Base-by-base conservation (phyloP, 306 rosid genomes). In the Mucuna pruriens region DNA sequence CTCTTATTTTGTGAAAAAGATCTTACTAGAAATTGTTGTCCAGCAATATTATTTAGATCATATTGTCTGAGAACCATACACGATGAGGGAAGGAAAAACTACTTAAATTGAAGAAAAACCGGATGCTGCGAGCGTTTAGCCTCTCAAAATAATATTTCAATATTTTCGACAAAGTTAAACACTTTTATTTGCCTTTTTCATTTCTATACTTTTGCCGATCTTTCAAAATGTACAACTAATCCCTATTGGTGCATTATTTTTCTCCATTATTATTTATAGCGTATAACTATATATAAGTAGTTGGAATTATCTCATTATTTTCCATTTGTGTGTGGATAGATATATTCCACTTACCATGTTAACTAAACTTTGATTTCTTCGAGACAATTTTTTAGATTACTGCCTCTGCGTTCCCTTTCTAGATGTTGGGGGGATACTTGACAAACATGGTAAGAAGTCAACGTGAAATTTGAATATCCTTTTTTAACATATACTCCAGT, bases 301-400 rank as follows among this genome's bases (percentile, higher is more conserved):
- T 29, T 76, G 67, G 33, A 45, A 75, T 75, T 40, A 52, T 60
- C 55, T 71, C 8, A 12, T 85, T 80, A 12, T 46, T 48, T 69
- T 48, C 58, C 39, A 55, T 51, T 71, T 81, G 22, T 66, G 55
- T 77, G 13, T 57, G 77, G 33, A 8, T 72, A 15, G 45, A 44
- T 46, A 57, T 31, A 25, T 68, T 57, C 8, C 66, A 74, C 69
- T 52, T 63, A 63, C 69, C 78, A 15, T 74, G 49, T 73, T 31
- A 11, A 67, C 78, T 25, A 49, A 51, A 68, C 63, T 17, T 83
- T 74, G 61, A n/a, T 70, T 92, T 81, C 62, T 54, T 19, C 31
- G 31, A 1, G 31, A 29, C 31, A 29, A 29, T 29, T 29, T 3
- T 29, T 29, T 29, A 29, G 31, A 29, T 29, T 29, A 29, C 31